Conservation (phyloP, 495 filamentous ascomycete species). For the Tuber indicum region DNA sequence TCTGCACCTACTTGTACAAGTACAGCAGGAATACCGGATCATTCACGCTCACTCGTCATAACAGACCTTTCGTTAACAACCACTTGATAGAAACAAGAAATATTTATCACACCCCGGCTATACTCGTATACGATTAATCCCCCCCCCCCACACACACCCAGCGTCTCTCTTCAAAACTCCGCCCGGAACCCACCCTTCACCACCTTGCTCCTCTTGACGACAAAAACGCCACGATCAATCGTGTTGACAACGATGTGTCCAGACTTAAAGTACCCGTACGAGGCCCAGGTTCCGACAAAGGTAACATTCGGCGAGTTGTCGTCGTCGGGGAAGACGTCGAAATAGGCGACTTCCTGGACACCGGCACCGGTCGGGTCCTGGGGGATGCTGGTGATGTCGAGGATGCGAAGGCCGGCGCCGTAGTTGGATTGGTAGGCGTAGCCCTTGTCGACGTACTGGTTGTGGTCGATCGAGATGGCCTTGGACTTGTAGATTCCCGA, state of each 20-base stretch:
- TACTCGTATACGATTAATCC: neutral
- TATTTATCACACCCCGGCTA: neutral
- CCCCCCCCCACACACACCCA: no score
- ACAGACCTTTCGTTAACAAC: no score
- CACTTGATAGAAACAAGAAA: neutral
- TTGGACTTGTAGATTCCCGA: conserved; percentile 52
- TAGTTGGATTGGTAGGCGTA: conserved; percentile 56
- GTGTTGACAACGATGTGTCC: conserved; percentile 45
- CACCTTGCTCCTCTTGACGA: conserved; percentile 37
- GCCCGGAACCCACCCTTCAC: conserved; percentile 21
- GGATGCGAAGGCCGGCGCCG: conserved; percentile 52
- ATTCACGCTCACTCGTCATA: neutral
- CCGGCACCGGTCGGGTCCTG: conserved; percentile 50
- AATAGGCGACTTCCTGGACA: conserved; percentile 53
- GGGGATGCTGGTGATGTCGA: conserved; percentile 52
- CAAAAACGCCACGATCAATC: conserved; percentile 44
- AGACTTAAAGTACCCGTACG: conserved; percentile 44
- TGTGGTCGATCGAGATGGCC: conserved; percentile 54
- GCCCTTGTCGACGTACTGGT: conserved; percentile 55
- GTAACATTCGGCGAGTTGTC: conserved; percentile 41
- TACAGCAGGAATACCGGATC: neutral
- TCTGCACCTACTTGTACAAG: no score
- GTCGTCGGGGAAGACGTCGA: conserved; percentile 50
- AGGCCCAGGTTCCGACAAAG: conserved; percentile 46
- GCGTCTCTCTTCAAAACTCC: conserved; percentile 13